A percentile compares a stretch with the other conserved stretches of the same genome.
Conservation (phyloP, 2,329 filamentous ascomycete species). For the Stachybotrys echinatus region DNA sequence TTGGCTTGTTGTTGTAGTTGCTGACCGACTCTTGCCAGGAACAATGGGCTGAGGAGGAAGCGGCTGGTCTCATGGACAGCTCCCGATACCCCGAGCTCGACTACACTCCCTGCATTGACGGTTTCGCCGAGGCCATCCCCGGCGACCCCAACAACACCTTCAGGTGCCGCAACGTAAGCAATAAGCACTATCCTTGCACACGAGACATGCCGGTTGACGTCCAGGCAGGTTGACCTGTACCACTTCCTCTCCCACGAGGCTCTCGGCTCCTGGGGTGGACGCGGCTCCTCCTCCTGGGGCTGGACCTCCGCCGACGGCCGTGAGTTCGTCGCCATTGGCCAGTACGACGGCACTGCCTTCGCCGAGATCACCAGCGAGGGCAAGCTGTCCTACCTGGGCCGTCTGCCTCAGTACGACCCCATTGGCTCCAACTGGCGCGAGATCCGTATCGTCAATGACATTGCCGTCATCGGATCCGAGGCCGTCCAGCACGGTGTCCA, state of each 20-base stretch:
- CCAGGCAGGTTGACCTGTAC: slow-evolving; percentile 33
- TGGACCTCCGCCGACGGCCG: slow-evolving; percentile 38
- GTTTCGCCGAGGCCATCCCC: slow-evolving; percentile 35
- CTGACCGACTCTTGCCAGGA: not conserved
- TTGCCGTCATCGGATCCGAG: slow-evolving; percentile 34
- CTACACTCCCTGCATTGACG: slow-evolving; percentile 35
- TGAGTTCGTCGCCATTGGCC: slow-evolving; percentile 42
- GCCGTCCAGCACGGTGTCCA: slow-evolving; percentile 51
- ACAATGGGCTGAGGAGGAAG: not conserved
- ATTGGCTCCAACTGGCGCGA: slow-evolving; percentile 33
- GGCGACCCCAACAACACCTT: slow-evolving; percentile 43
- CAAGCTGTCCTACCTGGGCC: slow-evolving; percentile 2
- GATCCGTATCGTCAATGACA: slow-evolving; percentile 32
- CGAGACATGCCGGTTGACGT: not conserved
- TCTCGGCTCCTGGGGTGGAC: slow-evolving; percentile 29
- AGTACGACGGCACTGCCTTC: slow-evolving; percentile 44
- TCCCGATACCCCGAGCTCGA: slow-evolving; percentile 28
- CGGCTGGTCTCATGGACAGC: not conserved
- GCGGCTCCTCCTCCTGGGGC: slow-evolving; percentile 38
- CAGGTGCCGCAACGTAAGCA: slow-evolving; percentile 36
- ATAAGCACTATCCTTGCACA: not conserved
- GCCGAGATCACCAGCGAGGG: slow-evolving; percentile 31
- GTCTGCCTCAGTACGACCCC: slow-evolving; percentile 36
- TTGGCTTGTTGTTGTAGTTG: not conserved
- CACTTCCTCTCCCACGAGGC: slow-evolving; percentile 50